Conservation (phyloP, 2,329 filamentous ascomycete genomes). For the Epichloe coenophiala region DNA sequence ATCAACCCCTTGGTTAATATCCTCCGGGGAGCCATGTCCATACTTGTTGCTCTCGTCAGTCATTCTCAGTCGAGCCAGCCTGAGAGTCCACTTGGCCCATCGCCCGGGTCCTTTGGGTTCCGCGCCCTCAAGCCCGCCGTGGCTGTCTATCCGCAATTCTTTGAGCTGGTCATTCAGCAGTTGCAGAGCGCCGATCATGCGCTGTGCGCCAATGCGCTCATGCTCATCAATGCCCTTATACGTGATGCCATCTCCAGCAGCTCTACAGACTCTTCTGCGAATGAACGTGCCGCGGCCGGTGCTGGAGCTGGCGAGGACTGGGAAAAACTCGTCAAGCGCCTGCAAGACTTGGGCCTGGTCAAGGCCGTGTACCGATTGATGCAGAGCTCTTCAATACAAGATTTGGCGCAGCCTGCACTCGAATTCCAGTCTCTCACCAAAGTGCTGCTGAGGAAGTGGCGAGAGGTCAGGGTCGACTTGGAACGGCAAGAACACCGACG, state of each 20-base stretch:
- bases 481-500: constrained; percentile 80
- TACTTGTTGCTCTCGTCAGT: constrained; percentile 83
- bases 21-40: constrained; percentile 89
- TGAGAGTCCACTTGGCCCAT: constrained; percentile 22
- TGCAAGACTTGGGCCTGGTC: constrained; percentile 89
- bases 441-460: constrained; percentile 76
- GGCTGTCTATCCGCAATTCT: constrained; percentile 81
- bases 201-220: constrained; percentile 86
- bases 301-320: constrained; percentile 49
- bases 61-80: constrained; percentile 53
- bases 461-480: constrained; percentile 68
- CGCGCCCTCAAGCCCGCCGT: constrained; percentile 84
- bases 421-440: constrained; percentile 93
- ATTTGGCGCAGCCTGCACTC: constrained; percentile 75
- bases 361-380: constrained; percentile 85
- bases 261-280: constrained; percentile 27
- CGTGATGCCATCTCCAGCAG: constrained; percentile 77
- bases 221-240: constrained; percentile 91
- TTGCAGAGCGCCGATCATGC: constrained; percentile 90
- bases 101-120: constrained; percentile 63
- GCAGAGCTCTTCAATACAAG: constrained; percentile 85
- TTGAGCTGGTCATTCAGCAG: constrained; percentile 84
- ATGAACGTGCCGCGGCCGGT: constrained; percentile 13
- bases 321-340: constrained; percentile 85
- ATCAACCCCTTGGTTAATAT: constrained; percentile 96